These are phyloP conservation scores for Alternaria sp. DNA, from an alignment of 2,329 filamentous ascomycete species.

Conservation along the genomic window DNA sequence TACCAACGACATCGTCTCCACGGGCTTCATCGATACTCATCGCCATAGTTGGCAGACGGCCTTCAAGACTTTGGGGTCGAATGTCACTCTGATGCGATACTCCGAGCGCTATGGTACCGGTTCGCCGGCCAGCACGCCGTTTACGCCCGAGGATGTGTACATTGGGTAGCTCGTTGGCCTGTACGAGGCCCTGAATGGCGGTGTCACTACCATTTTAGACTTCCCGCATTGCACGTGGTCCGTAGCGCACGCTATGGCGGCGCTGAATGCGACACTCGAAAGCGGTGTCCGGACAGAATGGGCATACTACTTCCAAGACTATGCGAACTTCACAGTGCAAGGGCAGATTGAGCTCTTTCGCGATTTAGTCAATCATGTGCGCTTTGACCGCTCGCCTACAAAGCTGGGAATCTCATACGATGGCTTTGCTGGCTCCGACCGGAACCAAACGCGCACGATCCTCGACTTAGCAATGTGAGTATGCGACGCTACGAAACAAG, in stretches of 20 bases:
- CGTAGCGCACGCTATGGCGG: slow-evolving; percentile 55
- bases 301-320: slow-evolving; percentile 14
- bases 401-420: slow-evolving; percentile 17
- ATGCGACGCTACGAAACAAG: neutral
- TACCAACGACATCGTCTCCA: slow-evolving; percentile 60
- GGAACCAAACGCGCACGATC: slow-evolving; percentile 10
- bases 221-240: slow-evolving; percentile 49
- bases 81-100: slow-evolving; percentile 53
- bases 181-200: slow-evolving; percentile 61
- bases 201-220: slow-evolving; percentile 61
- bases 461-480: slow-evolving; percentile 17
- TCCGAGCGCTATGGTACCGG: slow-evolving; percentile 25
- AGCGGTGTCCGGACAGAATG: slow-evolving; percentile 46
- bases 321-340: slow-evolving; percentile 15
- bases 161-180: slow-evolving; percentile 50
- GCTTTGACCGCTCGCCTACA: slow-evolving; percentile 9
- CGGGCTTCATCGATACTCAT: slow-evolving; percentile 67
- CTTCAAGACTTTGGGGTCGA: slow-evolving; percentile 62
- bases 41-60: slow-evolving; percentile 61
- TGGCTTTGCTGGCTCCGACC: slow-evolving; percentile 12
- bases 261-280: slow-evolving; percentile 58
- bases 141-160: slow-evolving; percentile 36
- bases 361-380: slow-evolving; percentile 2
- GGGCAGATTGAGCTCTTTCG: slow-evolving; percentile 10
- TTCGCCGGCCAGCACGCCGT: slow-evolving; percentile 7